Evolutionary conservation across 495 filamentous ascomycete genomes (phyloP), one percentile per base, ranked within the genome.

Genomic region (Penicillium waksmanii): DNA sequence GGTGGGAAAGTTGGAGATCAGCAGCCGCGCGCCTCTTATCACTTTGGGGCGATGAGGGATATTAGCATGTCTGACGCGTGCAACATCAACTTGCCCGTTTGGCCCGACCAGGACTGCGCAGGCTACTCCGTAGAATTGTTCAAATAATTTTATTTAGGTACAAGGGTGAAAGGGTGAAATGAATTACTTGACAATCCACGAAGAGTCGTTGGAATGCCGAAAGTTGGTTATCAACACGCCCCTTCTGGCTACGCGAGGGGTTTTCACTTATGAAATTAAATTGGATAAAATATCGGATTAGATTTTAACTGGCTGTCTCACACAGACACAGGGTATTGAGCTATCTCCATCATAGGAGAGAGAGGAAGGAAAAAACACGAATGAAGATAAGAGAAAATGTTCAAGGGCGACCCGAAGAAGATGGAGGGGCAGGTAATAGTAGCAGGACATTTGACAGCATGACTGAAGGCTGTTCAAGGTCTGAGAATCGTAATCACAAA

Each of bases 11-110:
- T 62, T 60, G 62, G 61, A 67, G 68, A 66, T 68, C 58, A 69
- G 63, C 63, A 66, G 57, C 67, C 68, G 68, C 68, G 67, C 65
- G 65, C 60, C 61, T 71, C 66, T 66, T 71, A 71, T 71, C 68
- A 66, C 66, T 64, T 66, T 66, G 60, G 66, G 68, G 61, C 56
- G 68, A 67, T 56, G 54, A n/a, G 46, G 21, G 46, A 27, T 44
- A 44, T 44, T 44, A 44, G 42, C 42, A 65, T 59, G 61, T 63
- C 68, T 68, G 66, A 71, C 68, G 68, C 68, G 68, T 69, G 68
- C 68, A 66, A 71, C 68, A 64, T 52, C 66, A 68, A 70, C 65
- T 44, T 0, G 58, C 57, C 53, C 48, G 51, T 40, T 34, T 53
- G 19, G 33, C 27, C 35, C 53, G 47, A 44, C 40, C 17, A 46